A percentile compares a stretch with the other conserved stretches of the same genome.
These are phyloP conservation scores for Paraphaeosphaeria sporulosa DNA, from an alignment of 2,329 filamentous ascomycete genomes.

Conservation along the genomic window DNA sequence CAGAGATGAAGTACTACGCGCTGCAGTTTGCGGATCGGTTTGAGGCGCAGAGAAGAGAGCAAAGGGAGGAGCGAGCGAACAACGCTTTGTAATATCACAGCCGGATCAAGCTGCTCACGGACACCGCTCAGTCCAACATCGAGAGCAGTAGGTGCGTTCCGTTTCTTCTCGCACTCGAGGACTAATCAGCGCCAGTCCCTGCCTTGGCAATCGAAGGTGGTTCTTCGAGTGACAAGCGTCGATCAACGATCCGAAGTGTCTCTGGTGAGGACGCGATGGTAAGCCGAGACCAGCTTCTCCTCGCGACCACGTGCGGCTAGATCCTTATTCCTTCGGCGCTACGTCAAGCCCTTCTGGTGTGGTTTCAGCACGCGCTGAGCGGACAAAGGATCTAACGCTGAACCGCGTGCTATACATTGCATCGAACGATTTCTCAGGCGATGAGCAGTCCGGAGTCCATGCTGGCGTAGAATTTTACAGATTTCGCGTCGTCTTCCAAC, in stretches of 20 bases:
- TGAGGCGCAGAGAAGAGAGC: conserved; percentile 3
- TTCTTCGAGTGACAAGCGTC: neutral
- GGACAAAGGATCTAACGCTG: conserved; percentile 2
- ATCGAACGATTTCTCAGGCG: conserved; percentile 2
- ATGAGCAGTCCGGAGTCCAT: conserved; percentile 12
- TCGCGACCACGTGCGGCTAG: conserved; percentile 13
- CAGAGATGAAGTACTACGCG: conserved; percentile 5
- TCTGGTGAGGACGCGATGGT: neutral
- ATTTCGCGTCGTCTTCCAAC: conserved; percentile 7
- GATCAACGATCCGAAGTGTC: neutral
- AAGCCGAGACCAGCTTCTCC: conserved; percentile 6
- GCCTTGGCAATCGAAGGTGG: neutral
- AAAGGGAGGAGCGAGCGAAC: neutral
- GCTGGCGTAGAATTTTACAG: conserved; percentile 15
- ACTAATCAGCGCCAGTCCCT: neutral
- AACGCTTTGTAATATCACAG: neutral
- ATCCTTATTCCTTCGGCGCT: neutral
- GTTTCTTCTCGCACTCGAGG: neutral
- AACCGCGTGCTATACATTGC: conserved; percentile 7
- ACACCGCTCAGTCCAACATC: conserved; percentile 1
- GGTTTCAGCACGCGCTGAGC: conserved; percentile 6
- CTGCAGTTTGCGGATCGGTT: conserved; percentile 1
- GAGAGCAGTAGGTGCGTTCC: neutral
- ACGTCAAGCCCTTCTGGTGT: conserved; percentile 1
- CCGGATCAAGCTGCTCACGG: conserved; percentile 5